Conservation (phyloP, 371 early-diverging fungal species). For the Mortierella sp. region DNA sequence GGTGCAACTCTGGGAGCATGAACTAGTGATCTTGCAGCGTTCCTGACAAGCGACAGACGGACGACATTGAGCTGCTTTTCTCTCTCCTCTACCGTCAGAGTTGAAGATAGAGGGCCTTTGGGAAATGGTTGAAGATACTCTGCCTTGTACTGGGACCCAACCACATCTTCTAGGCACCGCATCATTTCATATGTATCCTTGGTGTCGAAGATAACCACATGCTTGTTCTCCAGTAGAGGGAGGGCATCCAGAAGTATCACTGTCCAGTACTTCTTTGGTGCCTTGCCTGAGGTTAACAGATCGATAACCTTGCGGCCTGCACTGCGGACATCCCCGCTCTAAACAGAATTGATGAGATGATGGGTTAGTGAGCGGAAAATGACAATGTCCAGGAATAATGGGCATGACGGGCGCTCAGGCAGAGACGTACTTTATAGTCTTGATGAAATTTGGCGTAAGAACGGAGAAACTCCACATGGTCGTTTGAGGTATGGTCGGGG, state of each 20-base stretch:
- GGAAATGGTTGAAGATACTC: conserved; percentile 42
- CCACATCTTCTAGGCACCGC: conserved; percentile 48
- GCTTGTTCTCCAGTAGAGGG: conserved; percentile 41
- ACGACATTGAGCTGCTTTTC: conserved; percentile 30
- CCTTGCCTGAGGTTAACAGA: conserved; percentile 19
- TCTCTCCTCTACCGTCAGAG: conserved; percentile 19
- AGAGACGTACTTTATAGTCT: conserved; percentile 28
- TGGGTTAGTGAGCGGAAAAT: not conserved
- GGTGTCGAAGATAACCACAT: conserved; percentile 27
- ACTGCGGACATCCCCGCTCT: conserved; percentile 17
- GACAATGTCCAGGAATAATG: not conserved
- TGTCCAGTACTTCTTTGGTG: conserved; percentile 46
- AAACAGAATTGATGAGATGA: not conserved
- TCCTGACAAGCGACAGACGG: conserved; percentile 35
- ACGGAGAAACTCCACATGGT: conserved; percentile 34
- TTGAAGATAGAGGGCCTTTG: not conserved
- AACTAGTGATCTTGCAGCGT: conserved; percentile 39
- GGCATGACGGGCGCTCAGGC: not conserved
- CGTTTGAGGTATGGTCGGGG: conserved; percentile 2
- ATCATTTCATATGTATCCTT: conserved; percentile 42
- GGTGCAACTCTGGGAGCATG: conserved; percentile 15
- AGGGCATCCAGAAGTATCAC: conserved; percentile 33
- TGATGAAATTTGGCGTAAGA: conserved; percentile 28
- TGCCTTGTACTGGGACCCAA: conserved; percentile 38
- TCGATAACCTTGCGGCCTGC: conserved; percentile 23